Base-by-base conservation (phyloP, 306 rosid genomes). In the Geum urbanum region DNA sequence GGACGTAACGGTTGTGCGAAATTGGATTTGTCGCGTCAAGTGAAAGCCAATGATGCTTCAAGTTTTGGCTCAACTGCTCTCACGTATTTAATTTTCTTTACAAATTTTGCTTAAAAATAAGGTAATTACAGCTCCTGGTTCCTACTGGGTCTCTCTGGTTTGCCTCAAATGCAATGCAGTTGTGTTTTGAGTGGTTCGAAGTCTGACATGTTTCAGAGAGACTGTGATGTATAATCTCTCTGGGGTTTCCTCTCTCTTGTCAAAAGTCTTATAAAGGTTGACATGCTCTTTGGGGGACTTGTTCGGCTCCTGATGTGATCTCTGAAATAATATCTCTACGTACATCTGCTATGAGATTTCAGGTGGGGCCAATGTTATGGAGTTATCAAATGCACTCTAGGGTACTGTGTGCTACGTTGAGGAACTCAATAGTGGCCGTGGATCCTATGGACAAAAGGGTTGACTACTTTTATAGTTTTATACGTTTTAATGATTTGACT, bases 1-100 rank as follows among this genome's bases (percentile, higher is more conserved):
- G 79, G 65, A 84, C 67, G 82, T 72, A 87, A 86, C 91, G 88
- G 89, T 88, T 88, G 85, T 60, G 56, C 86, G 72, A 73, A 73
- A 74, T 83, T 84, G 84, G 85, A 83, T 81, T 24, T 79, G 84
- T 84, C 68, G 79, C 80, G 83, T 50, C 57, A 66, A 44, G 20
- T 83, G 69, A 75, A 47, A 48, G 57, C 76, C 32, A 66, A 69
- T 71, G 19, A 74, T 19, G 46, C 19, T 22, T 51, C 43, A 9
- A 50, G 7, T 14, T 7, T 72, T 0, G 37, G 3, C 37, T 32
- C 37, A 32, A 32, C 37, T 3, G 35, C 57, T 50, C 71, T 50
- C n/a, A 4, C 37, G 24, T n/a, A 61, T 60, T 72, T 71, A 58
- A 32, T 32, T 32, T 72, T 60, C 46, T 9, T 6, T 41, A 72